phyloP scores from a whole-genome alignment of 176 grass and related monocot species.

The Lolium rigidum region DNA sequence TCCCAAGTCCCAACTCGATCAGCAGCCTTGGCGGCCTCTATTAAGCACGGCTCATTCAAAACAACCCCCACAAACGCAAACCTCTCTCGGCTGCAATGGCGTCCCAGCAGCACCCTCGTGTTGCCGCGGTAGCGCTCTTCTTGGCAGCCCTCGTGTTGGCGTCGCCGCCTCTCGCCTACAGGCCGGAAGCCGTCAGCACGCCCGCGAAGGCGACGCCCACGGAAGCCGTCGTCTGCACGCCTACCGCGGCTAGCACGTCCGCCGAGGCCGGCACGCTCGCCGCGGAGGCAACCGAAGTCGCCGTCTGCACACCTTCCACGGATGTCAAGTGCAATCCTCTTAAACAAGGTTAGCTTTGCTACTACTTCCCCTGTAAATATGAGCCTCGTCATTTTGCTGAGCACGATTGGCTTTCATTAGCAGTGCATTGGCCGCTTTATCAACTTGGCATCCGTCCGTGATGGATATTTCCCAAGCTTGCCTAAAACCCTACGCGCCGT shows the following conservation, averaged over 20 bases:
- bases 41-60: no score
- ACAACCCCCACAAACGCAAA: no score
- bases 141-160: no score
- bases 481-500: slow-evolving; percentile 25
- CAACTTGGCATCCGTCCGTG: neutral
- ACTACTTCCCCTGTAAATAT: slow-evolving; percentile 6
- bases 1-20: no score
- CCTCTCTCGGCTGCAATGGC: no score
- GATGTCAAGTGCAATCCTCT: neutral
- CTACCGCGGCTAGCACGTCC: neutral
- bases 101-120: neutral
- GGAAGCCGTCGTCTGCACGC: neutral
- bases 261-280: neutral
- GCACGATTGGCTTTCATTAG: slow-evolving; percentile 6
- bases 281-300: neutral
- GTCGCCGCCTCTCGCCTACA: no score
- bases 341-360: neutral
- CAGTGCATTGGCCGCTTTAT: slow-evolving; percentile 16
- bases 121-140: no score
- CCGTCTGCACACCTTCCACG: no score
- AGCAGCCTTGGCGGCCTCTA: no score
- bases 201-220: neutral
- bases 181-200: neutral
- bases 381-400: neutral
- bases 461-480: slow-evolving; percentile 25